Base-by-base conservation (phyloP, 2,329 filamentous ascomycete species). In the Curvularia eragrostidis region DNA sequence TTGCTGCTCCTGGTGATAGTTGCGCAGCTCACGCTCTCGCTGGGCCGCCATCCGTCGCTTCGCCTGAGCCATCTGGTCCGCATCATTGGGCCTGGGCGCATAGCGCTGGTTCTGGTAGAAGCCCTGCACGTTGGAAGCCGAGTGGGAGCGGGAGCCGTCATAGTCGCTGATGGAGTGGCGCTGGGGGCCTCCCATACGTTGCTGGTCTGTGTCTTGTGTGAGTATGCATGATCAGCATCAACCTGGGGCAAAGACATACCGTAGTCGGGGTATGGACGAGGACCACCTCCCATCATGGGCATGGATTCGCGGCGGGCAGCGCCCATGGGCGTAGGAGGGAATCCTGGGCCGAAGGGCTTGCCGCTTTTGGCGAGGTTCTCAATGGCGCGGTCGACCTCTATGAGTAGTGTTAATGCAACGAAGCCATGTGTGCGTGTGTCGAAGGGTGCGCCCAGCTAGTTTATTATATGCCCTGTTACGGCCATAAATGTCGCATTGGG, bases 1-100 rank as follows among this genome's bases (percentile, higher is more conserved):
- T 88, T 99, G 95, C 87, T 99, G 95, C 87, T 99, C 95, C 83
- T 97, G 96, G 83, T 99, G 95, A 83, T 98, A 97, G 82, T 98
- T 99, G 81, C 95, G 92, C 80, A 99, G 89, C 84, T 99, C 95
- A 81, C 94, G 91, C 85, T 99, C 95, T 81, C 95, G 91, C 83
- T 98, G 95, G 79, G 95, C 95, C 75, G 95, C 95, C 91, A 98
- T 96, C 84, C 94, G 91, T 83, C 95, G 92, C 87, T 98, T 98
- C 74, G 93, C 93, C 87, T 98, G 95, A 85, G 97, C 91, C 88
- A 97, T 92, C 83, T 97, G 93, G 83, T 98, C 95, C 79, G 93
- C 91, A 83, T 98, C 95, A 84, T 85, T 93, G 81, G 85, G 92
- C 81, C 84, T 92, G 83, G 84, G 87, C 81, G 94, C 92, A 80